Evolutionary conservation across 2,329 filamentous ascomycete species (phyloP).

Genomic region (Grosmannia huntii): DNA sequence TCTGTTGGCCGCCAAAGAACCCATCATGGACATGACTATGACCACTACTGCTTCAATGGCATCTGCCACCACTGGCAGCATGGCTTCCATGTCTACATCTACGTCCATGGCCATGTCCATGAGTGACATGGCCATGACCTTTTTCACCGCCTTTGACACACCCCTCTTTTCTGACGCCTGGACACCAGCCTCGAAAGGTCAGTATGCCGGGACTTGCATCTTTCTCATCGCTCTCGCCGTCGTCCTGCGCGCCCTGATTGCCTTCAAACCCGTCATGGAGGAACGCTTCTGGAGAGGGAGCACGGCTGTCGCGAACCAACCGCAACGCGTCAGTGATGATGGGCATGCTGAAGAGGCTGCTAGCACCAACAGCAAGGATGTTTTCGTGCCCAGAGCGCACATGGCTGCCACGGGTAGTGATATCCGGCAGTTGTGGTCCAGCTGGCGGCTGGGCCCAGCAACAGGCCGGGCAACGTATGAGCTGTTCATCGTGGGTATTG

Average conservation of each 20-base stretch:
- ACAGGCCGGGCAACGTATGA: constrained; percentile 1
- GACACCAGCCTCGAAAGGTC: constrained; percentile 56
- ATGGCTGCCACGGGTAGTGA: neutral
- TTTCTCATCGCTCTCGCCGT: constrained; percentile 71
- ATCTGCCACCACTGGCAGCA: neutral
- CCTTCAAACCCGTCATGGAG: constrained; percentile 52
- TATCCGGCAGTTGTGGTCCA: neutral
- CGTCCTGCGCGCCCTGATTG: constrained; percentile 56
- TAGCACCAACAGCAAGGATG: neutral
- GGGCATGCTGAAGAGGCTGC: neutral
- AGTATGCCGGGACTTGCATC: constrained; percentile 81
- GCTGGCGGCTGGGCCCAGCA: neutral
- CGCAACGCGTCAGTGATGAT: too few species aligned
- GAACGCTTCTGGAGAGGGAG: constrained; percentile 39
- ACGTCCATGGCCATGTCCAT: constrained; percentile 2
- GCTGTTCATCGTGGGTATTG: constrained; percentile 54
- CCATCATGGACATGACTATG: neutral
- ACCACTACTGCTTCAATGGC: neutral
- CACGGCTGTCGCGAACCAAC: neutral
- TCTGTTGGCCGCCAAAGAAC: neutral
- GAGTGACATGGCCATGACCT: constrained; percentile 23
- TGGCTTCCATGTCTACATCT: neutral
- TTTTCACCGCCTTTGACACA: constrained; percentile 42
- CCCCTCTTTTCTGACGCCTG: constrained; percentile 50
- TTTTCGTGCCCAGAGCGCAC: neutral